These are phyloP conservation scores for Yamadazyma insecticola DNA, from an alignment of 805 yeast genomes.

Conservation along the genomic window DNA sequence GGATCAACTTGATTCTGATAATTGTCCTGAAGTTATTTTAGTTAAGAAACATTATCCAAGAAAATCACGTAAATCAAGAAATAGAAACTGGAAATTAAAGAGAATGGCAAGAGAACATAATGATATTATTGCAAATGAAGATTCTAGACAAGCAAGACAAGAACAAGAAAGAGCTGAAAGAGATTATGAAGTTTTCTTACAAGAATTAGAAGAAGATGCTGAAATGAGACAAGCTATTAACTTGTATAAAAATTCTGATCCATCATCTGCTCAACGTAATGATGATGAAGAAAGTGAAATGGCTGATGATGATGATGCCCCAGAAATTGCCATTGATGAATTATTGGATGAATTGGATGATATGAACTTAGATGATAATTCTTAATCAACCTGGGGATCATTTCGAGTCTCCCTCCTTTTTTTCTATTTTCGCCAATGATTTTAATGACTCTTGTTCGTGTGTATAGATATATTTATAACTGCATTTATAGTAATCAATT, in stretches of 20 bases:
- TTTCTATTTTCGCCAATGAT: no score
- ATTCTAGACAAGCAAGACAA: slow-evolving; percentile 71
- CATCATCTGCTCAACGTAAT: slow-evolving; percentile 14
- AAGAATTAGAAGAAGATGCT: slow-evolving; percentile 94
- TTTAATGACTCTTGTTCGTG: no score
- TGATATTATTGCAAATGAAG: slow-evolving; percentile 75
- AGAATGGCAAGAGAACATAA: slow-evolving; percentile 96
- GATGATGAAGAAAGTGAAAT: slow-evolving; percentile 44
- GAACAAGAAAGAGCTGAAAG: slow-evolving; percentile 89
- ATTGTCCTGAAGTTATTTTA: slow-evolving; percentile 77
- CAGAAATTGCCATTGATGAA: slow-evolving; percentile 86
- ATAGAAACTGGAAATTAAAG: slow-evolving; percentile 87
- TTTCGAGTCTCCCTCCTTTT: no score
- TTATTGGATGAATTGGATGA: slow-evolving; percentile 92
- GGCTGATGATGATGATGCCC: slow-evolving; percentile 69
- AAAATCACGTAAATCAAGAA: slow-evolving; percentile 67
- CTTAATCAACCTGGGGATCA: no score
- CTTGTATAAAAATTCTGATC: slow-evolving; percentile 63
- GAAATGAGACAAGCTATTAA: slow-evolving; percentile 91
- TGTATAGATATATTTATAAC: no score
- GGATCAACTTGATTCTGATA: slow-evolving; percentile 60
- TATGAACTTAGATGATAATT: slow-evolving; percentile 68
- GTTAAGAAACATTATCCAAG: slow-evolving; percentile 88
- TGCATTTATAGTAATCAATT: no score
- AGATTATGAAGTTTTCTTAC: slow-evolving; percentile 93